Percentiles rank a stretch among this genome's conserved stretches.
phyloP scores from a whole-genome alignment of 306 rosid species.

The Oemleria cerasiformis region DNA sequence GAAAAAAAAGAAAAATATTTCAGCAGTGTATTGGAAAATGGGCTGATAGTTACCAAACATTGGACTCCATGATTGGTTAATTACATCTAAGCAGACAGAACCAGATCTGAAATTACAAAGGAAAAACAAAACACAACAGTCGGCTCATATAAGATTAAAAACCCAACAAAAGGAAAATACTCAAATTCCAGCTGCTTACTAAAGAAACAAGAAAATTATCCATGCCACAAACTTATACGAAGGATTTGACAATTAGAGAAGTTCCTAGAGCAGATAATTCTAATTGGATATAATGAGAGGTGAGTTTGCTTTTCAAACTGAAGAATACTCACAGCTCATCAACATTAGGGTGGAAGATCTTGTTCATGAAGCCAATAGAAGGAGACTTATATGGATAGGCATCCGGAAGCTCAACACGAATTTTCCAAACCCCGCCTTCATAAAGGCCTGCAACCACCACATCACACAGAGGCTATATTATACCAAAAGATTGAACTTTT shows the following conservation, averaged over 20 bases:
- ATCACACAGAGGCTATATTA: conserved; percentile 11
- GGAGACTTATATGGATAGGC: conserved; percentile 99
- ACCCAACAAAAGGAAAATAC: background rate
- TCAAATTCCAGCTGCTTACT: background rate
- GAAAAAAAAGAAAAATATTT: background rate
- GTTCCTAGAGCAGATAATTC: background rate
- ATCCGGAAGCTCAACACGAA: conserved; percentile 95
- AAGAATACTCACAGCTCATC: conserved; percentile 85
- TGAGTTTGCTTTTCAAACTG: conserved; percentile 12
- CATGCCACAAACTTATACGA: conserved; percentile 11
- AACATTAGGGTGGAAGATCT: conserved; percentile 94
- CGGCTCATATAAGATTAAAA: conserved; percentile 28
- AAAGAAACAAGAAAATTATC: conserved; percentile 2
- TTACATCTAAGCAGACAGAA: conserved; percentile 96
- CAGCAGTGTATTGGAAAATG: conserved; percentile 9
- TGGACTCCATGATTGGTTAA: conserved; percentile 99
- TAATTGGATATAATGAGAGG: background rate
- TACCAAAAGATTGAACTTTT: background rate
- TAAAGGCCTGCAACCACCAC: conserved; percentile 72
- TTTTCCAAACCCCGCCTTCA: conserved; percentile 96
- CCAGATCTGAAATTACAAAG: conserved; percentile 75
- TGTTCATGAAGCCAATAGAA: conserved; percentile 91
- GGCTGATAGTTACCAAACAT: conserved; percentile 71
- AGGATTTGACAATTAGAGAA: background rate
- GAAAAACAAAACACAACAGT: conserved; percentile 14